Conservation (phyloP, 108 stramenopile genomes). For the Asterionellopsis glacialis region DNA sequence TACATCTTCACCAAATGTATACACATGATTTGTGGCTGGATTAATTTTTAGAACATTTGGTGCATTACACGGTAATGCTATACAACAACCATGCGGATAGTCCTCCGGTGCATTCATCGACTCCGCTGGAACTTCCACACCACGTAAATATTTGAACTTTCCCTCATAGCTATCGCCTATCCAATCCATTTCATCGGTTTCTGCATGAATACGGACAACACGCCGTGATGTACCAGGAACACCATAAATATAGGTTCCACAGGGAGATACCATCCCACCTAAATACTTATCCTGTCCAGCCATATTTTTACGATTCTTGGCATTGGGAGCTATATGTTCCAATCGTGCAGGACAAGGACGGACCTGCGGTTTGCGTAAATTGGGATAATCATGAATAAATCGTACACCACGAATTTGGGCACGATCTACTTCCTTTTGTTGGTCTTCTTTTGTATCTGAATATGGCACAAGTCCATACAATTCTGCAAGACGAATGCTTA, state of each 20-base stretch:
- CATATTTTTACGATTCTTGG: slow-evolving; percentile 3
- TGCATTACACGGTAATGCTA: slow-evolving; percentile 56
- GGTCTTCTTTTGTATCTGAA: slow-evolving; percentile 16
- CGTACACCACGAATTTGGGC: slow-evolving; percentile 55
- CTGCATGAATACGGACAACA: slow-evolving; percentile 39
- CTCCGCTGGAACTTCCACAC: slow-evolving; percentile 46
- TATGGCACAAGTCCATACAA: slow-evolving; percentile 68
- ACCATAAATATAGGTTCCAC: slow-evolving; percentile 64
- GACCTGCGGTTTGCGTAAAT: not conserved
- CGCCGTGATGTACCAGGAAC: slow-evolving; percentile 62
- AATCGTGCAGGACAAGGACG: not conserved
- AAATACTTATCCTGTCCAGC: slow-evolving; percentile 62
- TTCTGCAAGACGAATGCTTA: slow-evolving; percentile 52
- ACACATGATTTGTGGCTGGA: slow-evolving; percentile 38
- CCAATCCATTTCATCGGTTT: slow-evolving; percentile 34
- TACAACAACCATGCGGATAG: slow-evolving; percentile 48
- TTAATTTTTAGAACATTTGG: slow-evolving; percentile 54
- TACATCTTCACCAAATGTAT: slow-evolving; percentile 39
- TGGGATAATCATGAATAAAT: slow-evolving; percentile 12
- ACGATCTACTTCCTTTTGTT: slow-evolving; percentile 22
- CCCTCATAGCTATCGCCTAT: slow-evolving; percentile 47
- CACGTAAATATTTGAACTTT: slow-evolving; percentile 66
- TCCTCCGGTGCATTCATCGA: slow-evolving; percentile 23
- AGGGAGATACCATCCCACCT: slow-evolving; percentile 66
- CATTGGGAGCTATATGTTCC: not conserved